These are phyloP conservation scores for Saccharum spontaneum DNA, from an alignment of 176 grass and related monocot genomes.

Conservation along the genomic window DNA sequence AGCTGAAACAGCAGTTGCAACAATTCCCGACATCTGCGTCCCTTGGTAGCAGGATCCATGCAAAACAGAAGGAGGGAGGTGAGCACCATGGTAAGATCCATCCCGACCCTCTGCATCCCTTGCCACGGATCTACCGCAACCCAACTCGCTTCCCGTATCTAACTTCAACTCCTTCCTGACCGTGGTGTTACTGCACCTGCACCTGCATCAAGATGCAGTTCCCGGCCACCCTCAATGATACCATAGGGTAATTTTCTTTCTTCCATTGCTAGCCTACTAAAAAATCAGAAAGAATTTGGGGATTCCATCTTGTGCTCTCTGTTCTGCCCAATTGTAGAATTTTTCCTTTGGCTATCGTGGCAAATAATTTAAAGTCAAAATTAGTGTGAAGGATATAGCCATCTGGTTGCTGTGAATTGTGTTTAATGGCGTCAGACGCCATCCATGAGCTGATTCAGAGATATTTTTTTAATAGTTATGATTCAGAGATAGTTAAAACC, in stretches of 20 bases:
- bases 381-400: neutral
- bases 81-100: no score
- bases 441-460: neutral
- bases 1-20: no score
- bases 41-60: no score
- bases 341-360: no score
- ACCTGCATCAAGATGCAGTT: conserved; percentile 96
- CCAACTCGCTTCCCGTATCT: no score
- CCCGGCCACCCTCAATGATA: conserved; percentile 68
- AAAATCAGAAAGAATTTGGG: neutral
- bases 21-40: no score
- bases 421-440: no score
- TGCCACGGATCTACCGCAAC: no score
- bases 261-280: neutral
- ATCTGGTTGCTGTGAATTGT: neutral
- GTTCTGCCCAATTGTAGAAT: neutral
- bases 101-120: no score
- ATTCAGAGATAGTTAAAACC: neutral
- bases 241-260: conserved; percentile 33
- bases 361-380: neutral
- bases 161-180: conserved; percentile 78
- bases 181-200: conserved; percentile 87
- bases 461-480: no score
- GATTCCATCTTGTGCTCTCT: neutral
- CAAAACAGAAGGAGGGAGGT: no score